Base-by-base conservation (phyloP, 768 basidiomycete genomes). In the Rhizopogon sp. region DNA sequence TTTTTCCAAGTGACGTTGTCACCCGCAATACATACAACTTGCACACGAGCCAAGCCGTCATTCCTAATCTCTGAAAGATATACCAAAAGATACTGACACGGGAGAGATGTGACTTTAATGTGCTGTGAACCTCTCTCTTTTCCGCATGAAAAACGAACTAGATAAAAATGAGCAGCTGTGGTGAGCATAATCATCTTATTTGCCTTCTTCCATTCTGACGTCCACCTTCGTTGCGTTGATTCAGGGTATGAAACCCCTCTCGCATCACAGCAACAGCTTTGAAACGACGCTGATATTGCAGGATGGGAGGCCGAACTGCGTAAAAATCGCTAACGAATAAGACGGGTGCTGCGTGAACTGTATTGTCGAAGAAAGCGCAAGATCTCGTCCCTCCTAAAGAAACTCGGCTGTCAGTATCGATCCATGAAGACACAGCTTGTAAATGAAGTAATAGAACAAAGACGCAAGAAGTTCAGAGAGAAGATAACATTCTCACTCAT, bases 31-130 rank as follows among this genome's bases (percentile, higher is more conserved):
- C 77, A 29, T 68, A 69, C 2, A 58, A 64, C 67, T 16, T 68
- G 68, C 5, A 69, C 82, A 0, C 72, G 74, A 13, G 71, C 79
- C 22, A 97, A 93, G 65, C 89, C 92, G 0, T 87, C 89, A 1
- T 97, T 97, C 72, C 69, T 98, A 40, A 62, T 95, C 13, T 92
- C 83, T 82, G 94, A 96, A 93, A 90, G 66, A 84, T 91, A 0
- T 93, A 92, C 62, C 81, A 85, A 56, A 93, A 90, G 66, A 59
- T 87, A 71, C 74, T 6, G 78, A 82, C 5, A 61, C 75, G 0
- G 77, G 78, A 3, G 84, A 91, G 53, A 62, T 60, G 11, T 97
- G 94, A 94, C 70, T 97, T 1, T 70, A 92, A 13, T 78, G 85
- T 33, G 87, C 88, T 0, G 65, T 77, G 8, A 76, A 86, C 52